Evolutionary conservation across 1,284 basidiomycete species (phyloP).

Genomic region (Phlebopus sp.): DNA sequence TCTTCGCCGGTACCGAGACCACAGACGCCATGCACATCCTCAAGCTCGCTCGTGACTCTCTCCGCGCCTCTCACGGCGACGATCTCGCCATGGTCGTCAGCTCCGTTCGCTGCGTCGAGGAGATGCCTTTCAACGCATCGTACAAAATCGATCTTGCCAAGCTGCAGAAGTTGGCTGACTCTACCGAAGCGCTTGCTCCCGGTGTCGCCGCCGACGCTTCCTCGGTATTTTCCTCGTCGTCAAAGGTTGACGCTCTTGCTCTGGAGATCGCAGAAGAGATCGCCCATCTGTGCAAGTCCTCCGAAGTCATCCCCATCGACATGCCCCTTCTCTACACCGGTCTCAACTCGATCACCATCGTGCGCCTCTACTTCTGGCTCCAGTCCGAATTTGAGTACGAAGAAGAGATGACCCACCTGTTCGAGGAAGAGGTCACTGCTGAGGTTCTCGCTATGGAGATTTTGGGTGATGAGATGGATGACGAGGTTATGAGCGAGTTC

Average conservation of each 20-base stretch:
- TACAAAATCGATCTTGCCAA: constrained; percentile 25
- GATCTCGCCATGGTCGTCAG: constrained; percentile 21
- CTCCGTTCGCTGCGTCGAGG: constrained; percentile 20
- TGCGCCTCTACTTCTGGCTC: constrained; percentile 24
- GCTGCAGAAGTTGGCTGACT: constrained; percentile 25
- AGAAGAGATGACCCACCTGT: constrained; percentile 21
- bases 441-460: constrained; percentile 23
- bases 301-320: constrained; percentile 16
- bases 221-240: constrained; percentile 1
- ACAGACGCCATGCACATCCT: constrained; percentile 20
- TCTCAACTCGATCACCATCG: constrained; percentile 24
- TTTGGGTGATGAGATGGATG: constrained; percentile 13
- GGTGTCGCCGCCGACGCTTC: constrained; percentile 9
- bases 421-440: constrained; percentile 23
- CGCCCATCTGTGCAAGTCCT: constrained; percentile 16
- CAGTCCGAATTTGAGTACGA: constrained; percentile 25
- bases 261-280: constrained; percentile 20
- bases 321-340: constrained; percentile 23
- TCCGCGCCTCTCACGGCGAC: constrained; percentile 15
- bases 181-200: constrained; percentile 9
- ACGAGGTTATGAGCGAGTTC: constrained; percentile 4
- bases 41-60: constrained; percentile 22
- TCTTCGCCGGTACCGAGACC: constrained; percentile 19
- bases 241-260: constrained; percentile 13
- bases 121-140: constrained; percentile 31